Base-by-base conservation (phyloP, 2,329 filamentous ascomycete genomes). In the Fusarium marasasianum region DNA sequence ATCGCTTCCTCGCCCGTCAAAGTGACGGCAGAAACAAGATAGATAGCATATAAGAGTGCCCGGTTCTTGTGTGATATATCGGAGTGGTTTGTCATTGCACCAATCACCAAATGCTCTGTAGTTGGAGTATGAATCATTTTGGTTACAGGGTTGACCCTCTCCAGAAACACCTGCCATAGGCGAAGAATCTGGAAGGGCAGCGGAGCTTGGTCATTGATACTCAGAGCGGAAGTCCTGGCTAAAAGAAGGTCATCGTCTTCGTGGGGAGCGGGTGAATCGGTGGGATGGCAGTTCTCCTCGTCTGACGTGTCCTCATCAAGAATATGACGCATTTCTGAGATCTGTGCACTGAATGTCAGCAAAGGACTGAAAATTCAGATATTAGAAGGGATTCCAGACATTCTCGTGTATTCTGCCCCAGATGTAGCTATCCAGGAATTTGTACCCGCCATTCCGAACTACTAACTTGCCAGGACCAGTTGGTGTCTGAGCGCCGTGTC, bases 291-390 rank as follows among this genome's bases (percentile, higher is more conserved):
- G 2, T 24, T 63, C 18, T 69, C 66, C 12, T 69, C 66, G 4
- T 69, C 66, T 6, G 66, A 69, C 26, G 48, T 69, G 8, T 69
- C 66, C 15, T 63, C 38, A 26, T 69, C 66, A 2, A 69, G 43
- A 20, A 69, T 69, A 14, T 69, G 57, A 7, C 57, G 66, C 66
- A 69, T 69, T 22, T 69, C 66, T 6, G 47, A 35, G 2, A 69
- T 33, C 66, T 69, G 2, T 40, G 17, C 1, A 9, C 2, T 8
- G 0, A 2, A 1, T 4, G 15, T 31, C 6, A 13, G 8, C 4
- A 26, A 15, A 12, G 33, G 33, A 0, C 15, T 35, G 8, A 0
- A 4, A 1, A 35, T 1, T 35, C 15, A 35, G 3, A 35, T 8
- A 35, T 35, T 8, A 17, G 15, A 17, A 35, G 0, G 33, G 14